These are phyloP conservation scores for Colletotrichum falcatum DNA, from an alignment of 2,329 filamentous ascomycete genomes.

Conservation along the genomic window DNA sequence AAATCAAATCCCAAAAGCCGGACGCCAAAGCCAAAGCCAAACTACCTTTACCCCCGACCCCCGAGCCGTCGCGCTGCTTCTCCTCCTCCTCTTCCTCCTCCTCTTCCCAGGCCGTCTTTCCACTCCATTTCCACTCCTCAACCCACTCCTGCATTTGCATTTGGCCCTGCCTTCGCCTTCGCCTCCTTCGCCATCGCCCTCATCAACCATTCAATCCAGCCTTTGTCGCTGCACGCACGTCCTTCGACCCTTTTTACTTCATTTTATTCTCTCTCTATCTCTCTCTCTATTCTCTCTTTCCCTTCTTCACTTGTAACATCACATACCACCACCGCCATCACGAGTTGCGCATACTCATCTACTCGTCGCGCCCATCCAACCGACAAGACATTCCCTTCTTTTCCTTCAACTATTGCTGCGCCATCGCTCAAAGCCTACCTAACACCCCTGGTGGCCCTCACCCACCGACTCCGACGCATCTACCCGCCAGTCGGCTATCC, in stretches of 20 bases:
- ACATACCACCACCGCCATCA: not conserved
- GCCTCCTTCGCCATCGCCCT: constrained; percentile 20
- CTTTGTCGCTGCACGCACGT: constrained; percentile 16
- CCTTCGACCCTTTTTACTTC: constrained; percentile 16
- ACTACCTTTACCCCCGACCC: constrained; percentile 19
- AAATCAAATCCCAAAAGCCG: constrained; percentile 2
- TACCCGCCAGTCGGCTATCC: constrained; percentile 27
- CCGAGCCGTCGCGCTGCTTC: constrained; percentile 26
- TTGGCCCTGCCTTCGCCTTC: constrained; percentile 28
- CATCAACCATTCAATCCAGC: constrained; percentile 13
- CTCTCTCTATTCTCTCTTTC: not conserved
- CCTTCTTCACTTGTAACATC: constrained; percentile 17
- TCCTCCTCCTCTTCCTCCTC: constrained; percentile 5
- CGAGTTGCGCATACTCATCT: constrained; percentile 7
- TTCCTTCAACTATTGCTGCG: constrained; percentile 27
- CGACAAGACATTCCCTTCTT: constrained; percentile 11
- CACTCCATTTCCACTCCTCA: constrained; percentile 28
- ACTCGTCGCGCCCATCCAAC: constrained; percentile 7
- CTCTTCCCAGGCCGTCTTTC: constrained; percentile 19
- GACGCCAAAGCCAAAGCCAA: constrained; percentile 11
- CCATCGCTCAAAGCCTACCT: constrained; percentile 21
- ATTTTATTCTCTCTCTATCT: not conserved
- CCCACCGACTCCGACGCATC: constrained; percentile 26
- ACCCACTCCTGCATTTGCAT: constrained; percentile 24
- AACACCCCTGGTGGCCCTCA: not conserved